Base-by-base conservation (phyloP, 495 filamentous ascomycete species). In the Penicillium cataractarum region DNA sequence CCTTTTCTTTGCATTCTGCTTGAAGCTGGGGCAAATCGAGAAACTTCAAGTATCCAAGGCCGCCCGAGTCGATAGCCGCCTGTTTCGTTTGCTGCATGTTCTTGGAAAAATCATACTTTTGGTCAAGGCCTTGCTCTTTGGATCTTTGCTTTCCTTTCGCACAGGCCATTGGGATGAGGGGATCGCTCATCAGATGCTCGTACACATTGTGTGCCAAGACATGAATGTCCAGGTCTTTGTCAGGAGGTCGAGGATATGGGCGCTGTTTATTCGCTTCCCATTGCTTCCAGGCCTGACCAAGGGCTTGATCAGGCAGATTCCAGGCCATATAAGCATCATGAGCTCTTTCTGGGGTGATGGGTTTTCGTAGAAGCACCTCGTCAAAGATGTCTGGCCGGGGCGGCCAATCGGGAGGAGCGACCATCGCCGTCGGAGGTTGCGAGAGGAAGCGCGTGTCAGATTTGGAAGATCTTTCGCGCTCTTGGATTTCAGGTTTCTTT, bases 321-420 rank as follows among this genome's bases (percentile, higher is more conserved):
- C 74, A 77, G 2, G 69, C 55, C 12, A 60, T 46, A 48, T 66
- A 68, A 0, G 74, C 74, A 62, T 65, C 27, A 66, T 69, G 55
- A 70, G 60, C 29, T 52, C 56, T 32, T 39, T 50, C 15, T 31
- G 42, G 9, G 71, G 37, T 49, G 54, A 65, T 13, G 60, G 61
- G 21, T 44, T 66, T 49, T 32, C 49, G 3, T 27, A 69, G 64
- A 21, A 63, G 24, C 2, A 73, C 62, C 29, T 67, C 58, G 32
- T 70, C 63, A 35, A 64, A 65, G 7, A 71, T 21, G 46, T 68
- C 51, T 53, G 74, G 71, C 24, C 60, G 40, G 26, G 62, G 59
- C 12, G 71, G 71, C 27, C 63, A 68, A 9, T 57, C 39, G 1
- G 65, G 63, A 9, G 65, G 62, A 12, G 24, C 19, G 26, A 70